Percentiles rank a stretch among this genome's conserved stretches.
Conservation (phyloP, 495 filamentous ascomycete species). For the Aeminium ludgeri region DNA sequence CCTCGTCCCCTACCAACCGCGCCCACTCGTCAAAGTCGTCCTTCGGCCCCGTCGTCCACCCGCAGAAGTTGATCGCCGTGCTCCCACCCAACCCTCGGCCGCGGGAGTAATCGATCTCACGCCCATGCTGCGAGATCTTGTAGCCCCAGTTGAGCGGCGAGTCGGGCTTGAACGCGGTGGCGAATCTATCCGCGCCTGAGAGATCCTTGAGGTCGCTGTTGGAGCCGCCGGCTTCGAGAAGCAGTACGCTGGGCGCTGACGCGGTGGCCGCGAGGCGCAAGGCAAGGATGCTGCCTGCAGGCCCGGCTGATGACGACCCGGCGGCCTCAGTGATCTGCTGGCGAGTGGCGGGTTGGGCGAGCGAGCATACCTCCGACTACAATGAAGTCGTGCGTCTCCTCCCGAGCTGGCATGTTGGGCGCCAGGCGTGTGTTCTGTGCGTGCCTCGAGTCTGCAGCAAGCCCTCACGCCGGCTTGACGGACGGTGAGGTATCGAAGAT, state of each 20-base stretch:
- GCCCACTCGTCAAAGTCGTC: conserved; percentile 44
- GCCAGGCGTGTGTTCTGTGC: too few relatives aligned
- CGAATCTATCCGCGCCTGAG: not conserved
- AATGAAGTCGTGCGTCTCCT: too few relatives aligned
- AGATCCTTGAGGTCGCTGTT: not conserved
- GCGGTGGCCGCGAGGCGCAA: conserved; percentile 1
- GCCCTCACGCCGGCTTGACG: too few relatives aligned
- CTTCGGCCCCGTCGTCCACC: conserved; percentile 37
- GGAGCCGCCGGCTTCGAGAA: conserved; percentile 2
- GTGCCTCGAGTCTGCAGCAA: too few relatives aligned
- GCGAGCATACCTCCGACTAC: too few relatives aligned
- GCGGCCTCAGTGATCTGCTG: too few relatives aligned
- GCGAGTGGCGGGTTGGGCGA: too few relatives aligned
- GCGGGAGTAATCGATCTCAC: conserved; percentile 39
- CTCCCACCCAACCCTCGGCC: conserved; percentile 45
- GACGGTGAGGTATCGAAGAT: too few relatives aligned
- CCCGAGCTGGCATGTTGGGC: too few relatives aligned
- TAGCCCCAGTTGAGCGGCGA: conserved; percentile 37
- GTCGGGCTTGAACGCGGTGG: not conserved
- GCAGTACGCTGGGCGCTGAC: not conserved
- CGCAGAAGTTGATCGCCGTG: conserved; percentile 46
- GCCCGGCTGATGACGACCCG: too few relatives aligned
- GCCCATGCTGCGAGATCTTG: conserved; percentile 34
- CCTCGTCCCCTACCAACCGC: conserved; percentile 17
- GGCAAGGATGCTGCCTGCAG: not conserved